These are phyloP conservation scores for Leucocoprinus sp. DNA, from an alignment of 768 basidiomycete genomes.

Conservation along the genomic window DNA sequence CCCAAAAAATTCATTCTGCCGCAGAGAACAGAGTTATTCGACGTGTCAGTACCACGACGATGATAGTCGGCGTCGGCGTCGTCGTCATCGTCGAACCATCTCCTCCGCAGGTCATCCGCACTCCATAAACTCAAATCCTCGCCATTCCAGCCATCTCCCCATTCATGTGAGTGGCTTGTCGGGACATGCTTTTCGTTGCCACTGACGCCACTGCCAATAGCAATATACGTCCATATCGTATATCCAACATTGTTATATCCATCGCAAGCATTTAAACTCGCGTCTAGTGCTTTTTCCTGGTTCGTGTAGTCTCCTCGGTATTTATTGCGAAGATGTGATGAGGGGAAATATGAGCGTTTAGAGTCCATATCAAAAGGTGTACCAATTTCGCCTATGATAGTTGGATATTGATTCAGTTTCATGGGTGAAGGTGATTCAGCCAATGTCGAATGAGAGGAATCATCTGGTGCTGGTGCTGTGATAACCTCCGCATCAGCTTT, in stretches of 20 bases:
- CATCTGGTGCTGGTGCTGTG: constrained; percentile 22
- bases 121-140: constrained; percentile 93
- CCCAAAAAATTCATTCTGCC: too few relatives aligned
- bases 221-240: constrained; percentile 85
- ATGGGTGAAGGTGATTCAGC: not conserved
- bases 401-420: constrained; percentile 49
- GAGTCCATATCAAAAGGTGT: constrained; percentile 92
- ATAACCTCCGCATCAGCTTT: constrained; percentile 65
- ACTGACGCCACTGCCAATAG: constrained; percentile 38
- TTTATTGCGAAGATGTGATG: constrained; percentile 13
- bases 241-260: constrained; percentile 69
- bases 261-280: constrained; percentile 71
- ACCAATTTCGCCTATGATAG: constrained; percentile 93
- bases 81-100: constrained; percentile 12
- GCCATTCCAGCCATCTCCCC: constrained; percentile 96
- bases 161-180: constrained; percentile 53
- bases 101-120: constrained; percentile 47
- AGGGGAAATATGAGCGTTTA: constrained; percentile 58
- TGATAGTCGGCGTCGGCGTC: not conserved
- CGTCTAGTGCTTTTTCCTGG: constrained; percentile 84
- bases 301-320: constrained; percentile 60
- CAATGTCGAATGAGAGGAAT: not conserved
- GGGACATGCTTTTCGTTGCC: not conserved
- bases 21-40: too few relatives aligned
- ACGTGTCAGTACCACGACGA: too few relatives aligned